Conservation (phyloP, 2,329 filamentous ascomycete species). For the Talaromyces sp. region DNA sequence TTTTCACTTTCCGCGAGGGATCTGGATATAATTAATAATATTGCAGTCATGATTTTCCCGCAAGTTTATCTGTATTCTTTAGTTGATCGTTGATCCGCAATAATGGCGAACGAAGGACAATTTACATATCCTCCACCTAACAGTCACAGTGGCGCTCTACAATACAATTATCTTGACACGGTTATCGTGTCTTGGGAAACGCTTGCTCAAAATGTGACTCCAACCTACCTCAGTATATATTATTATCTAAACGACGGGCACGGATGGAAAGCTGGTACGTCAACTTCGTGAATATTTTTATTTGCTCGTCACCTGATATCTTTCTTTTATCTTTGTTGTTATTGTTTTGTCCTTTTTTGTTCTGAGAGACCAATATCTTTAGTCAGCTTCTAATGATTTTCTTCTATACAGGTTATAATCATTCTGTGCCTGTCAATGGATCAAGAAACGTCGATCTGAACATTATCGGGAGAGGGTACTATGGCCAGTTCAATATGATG, state of each 20-base stretch:
- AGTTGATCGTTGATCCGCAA: neutral
- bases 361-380: neutral
- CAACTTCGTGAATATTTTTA: neutral
- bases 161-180: slow-evolving; percentile 5
- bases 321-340: neutral
- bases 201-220: neutral
- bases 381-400: neutral
- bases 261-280: neutral
- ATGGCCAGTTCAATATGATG: slow-evolving; percentile 7
- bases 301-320: neutral
- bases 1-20: neutral
- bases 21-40: too few species aligned
- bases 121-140: slow-evolving; percentile 8
- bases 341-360: neutral
- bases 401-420: slow-evolving; percentile 5
- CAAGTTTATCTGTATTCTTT: neutral
- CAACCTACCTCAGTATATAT: slow-evolving; percentile 1
- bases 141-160: neutral
- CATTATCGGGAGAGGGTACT: slow-evolving; percentile 1
- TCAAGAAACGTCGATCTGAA: slow-evolving; percentile 3
- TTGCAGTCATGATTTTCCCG: neutral
- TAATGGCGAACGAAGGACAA: neutral
- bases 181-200: slow-evolving; percentile 6
- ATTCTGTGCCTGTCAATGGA: slow-evolving; percentile 7
- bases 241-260: slow-evolving; percentile 5